Conservation (phyloP, 2,329 filamentous ascomycete species). For the Claviceps cyperi region DNA sequence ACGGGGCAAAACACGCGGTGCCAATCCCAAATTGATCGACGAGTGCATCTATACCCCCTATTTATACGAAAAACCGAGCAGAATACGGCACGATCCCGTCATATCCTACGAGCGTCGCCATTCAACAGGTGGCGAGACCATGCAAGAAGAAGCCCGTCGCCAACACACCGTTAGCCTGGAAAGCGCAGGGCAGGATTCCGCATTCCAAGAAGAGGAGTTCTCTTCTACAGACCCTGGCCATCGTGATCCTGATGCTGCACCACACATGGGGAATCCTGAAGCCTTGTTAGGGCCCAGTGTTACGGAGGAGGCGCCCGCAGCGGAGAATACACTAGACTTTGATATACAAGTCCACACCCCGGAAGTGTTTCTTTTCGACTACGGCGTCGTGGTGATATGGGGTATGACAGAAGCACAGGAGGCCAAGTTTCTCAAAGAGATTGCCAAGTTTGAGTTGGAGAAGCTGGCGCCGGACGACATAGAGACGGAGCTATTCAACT, state of each 20-base stretch:
- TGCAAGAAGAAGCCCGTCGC: slow-evolving; percentile 20
- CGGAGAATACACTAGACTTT: slow-evolving; percentile 50
- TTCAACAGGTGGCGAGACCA: slow-evolving; percentile 54
- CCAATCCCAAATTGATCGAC: slow-evolving; percentile 84
- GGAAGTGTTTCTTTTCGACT: slow-evolving; percentile 92
- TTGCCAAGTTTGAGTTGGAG: slow-evolving; percentile 85
- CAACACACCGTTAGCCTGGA: slow-evolving; percentile 49
- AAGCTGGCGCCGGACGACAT: slow-evolving; percentile 80
- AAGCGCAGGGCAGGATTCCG: slow-evolving; percentile 19
- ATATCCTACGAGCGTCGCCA: slow-evolving; percentile 52
- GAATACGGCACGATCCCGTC: slow-evolving; percentile 20
- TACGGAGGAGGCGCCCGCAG: slow-evolving; percentile 23
- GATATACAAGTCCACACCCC: slow-evolving; percentile 83
- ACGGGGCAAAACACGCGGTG: slow-evolving; percentile 58
- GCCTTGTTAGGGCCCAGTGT: slow-evolving; percentile 21
- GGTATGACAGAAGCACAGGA: slow-evolving; percentile 90
- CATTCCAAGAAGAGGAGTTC: slow-evolving; percentile 15
- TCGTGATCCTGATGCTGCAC: slow-evolving; percentile 12
- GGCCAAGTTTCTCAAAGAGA: slow-evolving; percentile 79
- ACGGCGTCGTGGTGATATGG: slow-evolving; percentile 96
- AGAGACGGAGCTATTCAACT: slow-evolving; percentile 96
- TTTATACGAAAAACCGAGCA: slow-evolving; percentile 46
- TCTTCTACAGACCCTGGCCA: slow-evolving; percentile 13
- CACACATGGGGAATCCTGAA: slow-evolving; percentile 17
- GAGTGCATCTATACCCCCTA: slow-evolving; percentile 97